Evolutionary conservation across 805 yeast species (phyloP), one percentile per base, ranked within the genome.

Genomic region (Candida silvicultrix): DNA sequence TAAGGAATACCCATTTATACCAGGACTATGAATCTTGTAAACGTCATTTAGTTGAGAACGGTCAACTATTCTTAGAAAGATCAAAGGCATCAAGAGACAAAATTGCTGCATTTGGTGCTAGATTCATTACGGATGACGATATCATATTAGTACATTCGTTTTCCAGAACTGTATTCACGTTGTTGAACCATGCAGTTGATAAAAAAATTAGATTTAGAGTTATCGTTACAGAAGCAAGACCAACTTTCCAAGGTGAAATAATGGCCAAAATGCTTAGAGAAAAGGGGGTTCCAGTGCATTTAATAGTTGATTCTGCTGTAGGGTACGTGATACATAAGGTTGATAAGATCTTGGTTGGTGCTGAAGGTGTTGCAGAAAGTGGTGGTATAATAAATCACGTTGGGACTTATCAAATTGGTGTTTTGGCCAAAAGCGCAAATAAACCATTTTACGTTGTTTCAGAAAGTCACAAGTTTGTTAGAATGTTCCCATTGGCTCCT

Each of bases 301-400:
- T 89, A 44, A 86, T 94, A 42, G 90, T 88, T 16, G 99, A 94
- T 62, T 81, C 89, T 45, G 95, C 96, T 8, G 97, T 92, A 14
- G 98, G 98, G 0, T 89, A 82, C 55, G 88, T 89, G 35, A 82
- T 94, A 48, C 90, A 89, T 63, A 85, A 86, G 63, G 89, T 90
- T 14, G 95, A 92, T 68, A 92, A 94, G 65, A 86, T 94, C 5
- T 77, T 94, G 53, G 94, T 94, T 53, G 99, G 99, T 45, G 99
- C 99, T 1, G 99, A 94, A 67, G 99, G 99, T 55, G 99, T 94
- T 4, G 96, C 96, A 3, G 99, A 94, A 69, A 85, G 95, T 63
- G 99, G 99, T 46, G 99, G 99, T 31, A 89, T 95, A 41, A 92
- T 94, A 55, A 94, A 94, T 66, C 90, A 86, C 55, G 83, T 94